Conservation (phyloP, 1,139 yeast genomes). For the Scheffersomyces lignicola region DNA sequence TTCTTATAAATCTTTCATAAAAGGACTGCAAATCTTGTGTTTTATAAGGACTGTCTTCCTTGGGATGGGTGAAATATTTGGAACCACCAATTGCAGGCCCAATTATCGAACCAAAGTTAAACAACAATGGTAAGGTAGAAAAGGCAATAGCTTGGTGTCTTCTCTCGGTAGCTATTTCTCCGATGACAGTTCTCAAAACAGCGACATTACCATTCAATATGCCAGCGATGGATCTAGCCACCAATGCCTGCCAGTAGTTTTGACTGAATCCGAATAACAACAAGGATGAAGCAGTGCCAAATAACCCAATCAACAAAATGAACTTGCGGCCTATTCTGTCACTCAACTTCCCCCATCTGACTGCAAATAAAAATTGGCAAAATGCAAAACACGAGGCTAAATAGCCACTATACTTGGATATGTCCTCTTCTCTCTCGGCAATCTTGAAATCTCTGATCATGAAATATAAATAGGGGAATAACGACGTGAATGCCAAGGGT, state of each 20-base stretch:
- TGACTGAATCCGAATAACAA: conserved; percentile 52
- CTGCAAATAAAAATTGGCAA: conserved; percentile 53
- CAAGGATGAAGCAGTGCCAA: conserved; percentile 49
- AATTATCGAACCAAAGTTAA: conserved; percentile 53
- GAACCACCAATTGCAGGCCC: conserved; percentile 57
- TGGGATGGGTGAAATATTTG: conserved; percentile 30
- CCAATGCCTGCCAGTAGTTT: conserved; percentile 49
- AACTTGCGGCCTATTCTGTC: conserved; percentile 57
- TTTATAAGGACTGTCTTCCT: conserved; percentile 6
- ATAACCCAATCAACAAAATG: conserved; percentile 48
- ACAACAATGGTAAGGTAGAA: conserved; percentile 57
- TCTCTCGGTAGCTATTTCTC: conserved; percentile 55
- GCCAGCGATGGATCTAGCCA: conserved; percentile 54
- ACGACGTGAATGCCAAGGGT: conserved; percentile 61
- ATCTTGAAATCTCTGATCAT: conserved; percentile 59
- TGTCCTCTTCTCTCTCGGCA: conserved; percentile 50
- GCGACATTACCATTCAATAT: conserved; percentile 61
- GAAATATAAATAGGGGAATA: conserved; percentile 63
- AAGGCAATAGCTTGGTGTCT: conserved; percentile 62
- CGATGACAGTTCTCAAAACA: conserved; percentile 57
- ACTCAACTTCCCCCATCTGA: conserved; percentile 57
- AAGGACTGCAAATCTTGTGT: conserved; percentile 4
- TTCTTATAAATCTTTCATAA: conserved; percentile 30
- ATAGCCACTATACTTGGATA: conserved; percentile 58
- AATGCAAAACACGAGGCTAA: conserved; percentile 57